Evolutionary conservation across 2,329 filamentous ascomycete species (phyloP).

Genomic region (Ophiocordyceps robertsii): DNA sequence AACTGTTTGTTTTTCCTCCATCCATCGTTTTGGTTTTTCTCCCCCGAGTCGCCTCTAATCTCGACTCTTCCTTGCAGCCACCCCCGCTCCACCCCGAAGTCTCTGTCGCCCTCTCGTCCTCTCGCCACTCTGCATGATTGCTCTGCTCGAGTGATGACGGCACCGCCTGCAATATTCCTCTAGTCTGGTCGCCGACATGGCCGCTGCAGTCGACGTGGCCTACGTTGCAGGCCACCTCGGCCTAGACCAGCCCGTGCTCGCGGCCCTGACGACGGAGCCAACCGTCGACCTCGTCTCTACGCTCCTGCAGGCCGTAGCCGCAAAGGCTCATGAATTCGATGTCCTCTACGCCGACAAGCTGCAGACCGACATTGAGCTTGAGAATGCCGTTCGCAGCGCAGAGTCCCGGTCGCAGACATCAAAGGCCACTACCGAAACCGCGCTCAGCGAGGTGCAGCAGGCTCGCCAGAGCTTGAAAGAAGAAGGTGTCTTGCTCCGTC

Average conservation of each 20-base stretch:
- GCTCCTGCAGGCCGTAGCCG: slow-evolving; percentile 60
- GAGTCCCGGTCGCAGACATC: slow-evolving; percentile 73
- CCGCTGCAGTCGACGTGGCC: slow-evolving; percentile 48
- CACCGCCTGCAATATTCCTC: slow-evolving; percentile 2
- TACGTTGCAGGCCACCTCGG: slow-evolving; percentile 62
- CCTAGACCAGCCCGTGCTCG: slow-evolving; percentile 51
- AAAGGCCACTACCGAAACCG: slow-evolving; percentile 71
- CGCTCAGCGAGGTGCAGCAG: slow-evolving; percentile 70
- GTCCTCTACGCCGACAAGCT: slow-evolving; percentile 77
- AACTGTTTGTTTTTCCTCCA: too few species aligned
- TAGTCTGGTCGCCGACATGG: slow-evolving; percentile 17
- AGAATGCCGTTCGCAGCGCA: slow-evolving; percentile 72
- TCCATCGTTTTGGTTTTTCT: too few species aligned
- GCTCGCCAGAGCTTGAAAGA: slow-evolving; percentile 68
- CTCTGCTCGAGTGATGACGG: slow-evolving; percentile 4
- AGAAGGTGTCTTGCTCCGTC: slow-evolving; percentile 47
- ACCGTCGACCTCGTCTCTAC: slow-evolving; percentile 66
- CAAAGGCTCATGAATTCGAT: slow-evolving; percentile 73
- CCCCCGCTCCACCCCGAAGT: neutral
- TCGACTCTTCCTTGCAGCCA: too few species aligned
- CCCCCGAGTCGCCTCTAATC: too few species aligned
- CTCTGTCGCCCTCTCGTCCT: neutral
- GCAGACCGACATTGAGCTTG: slow-evolving; percentile 80
- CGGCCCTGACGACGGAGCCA: slow-evolving; percentile 48
- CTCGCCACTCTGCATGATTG: neutral